A percentile compares a stretch with the other conserved stretches of the same genome.
phyloP scores from a whole-genome alignment of 2,329 filamentous ascomycete genomes.

The Volutella citrinella region DNA sequence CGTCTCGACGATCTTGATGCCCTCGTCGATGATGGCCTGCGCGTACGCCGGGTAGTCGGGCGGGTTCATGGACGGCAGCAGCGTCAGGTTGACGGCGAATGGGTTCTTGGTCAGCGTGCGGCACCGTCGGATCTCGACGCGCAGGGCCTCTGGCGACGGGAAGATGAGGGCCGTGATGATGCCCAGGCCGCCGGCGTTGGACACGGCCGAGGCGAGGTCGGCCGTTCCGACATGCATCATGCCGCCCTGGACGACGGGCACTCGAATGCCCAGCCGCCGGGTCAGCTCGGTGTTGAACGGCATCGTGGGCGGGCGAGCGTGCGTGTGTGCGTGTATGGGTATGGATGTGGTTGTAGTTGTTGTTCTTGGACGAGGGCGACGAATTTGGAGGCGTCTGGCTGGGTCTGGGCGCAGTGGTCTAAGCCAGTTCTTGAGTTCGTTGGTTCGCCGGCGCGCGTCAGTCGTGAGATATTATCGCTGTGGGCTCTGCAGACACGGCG shows the following conservation, averaged over 20 bases:
- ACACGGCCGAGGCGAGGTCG: conserved; percentile 72
- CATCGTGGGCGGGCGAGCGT: conserved; percentile 40
- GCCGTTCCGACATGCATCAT: conserved; percentile 87
- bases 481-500: no score
- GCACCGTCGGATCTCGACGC: conserved; percentile 88
- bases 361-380: no score
- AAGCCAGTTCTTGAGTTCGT: no score
- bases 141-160: conserved; percentile 85
- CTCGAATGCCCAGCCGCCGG: conserved; percentile 58
- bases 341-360: no score
- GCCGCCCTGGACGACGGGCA: conserved; percentile 80
- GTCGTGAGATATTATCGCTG: no score
- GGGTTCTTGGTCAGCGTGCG: conserved; percentile 73
- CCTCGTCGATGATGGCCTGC: conserved; percentile 89
- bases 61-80: conserved; percentile 83
- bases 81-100: conserved; percentile 93
- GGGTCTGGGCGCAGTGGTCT: no score
- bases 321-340: neutral
- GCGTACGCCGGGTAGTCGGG: conserved; percentile 93
- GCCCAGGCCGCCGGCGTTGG: conserved; percentile 78
- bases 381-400: no score
- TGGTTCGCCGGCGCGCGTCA: no score
- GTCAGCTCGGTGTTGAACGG: conserved; percentile 58
- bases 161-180: conserved; percentile 88
- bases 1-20: conserved; percentile 86